phyloP scores from a whole-genome alignment of 441 rosid genomes.

The Gossypium gossypioides region DNA sequence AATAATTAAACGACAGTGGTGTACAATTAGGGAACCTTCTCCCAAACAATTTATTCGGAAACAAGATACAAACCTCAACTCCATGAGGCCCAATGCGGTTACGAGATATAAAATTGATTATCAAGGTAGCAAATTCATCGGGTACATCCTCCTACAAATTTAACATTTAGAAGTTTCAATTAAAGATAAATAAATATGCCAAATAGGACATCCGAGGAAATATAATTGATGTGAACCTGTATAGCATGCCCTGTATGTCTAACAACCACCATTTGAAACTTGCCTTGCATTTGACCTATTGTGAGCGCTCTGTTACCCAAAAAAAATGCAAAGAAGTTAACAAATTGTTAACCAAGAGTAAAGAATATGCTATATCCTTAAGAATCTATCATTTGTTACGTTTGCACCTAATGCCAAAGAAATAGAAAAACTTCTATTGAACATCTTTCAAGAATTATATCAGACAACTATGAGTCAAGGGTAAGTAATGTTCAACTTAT shows the following conservation, averaged over 20 bases:
- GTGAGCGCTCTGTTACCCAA: conserved; percentile 58
- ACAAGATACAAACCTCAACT: conserved; percentile 51
- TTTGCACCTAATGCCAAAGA: background rate
- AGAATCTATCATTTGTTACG: background rate
- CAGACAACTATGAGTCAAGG: background rate
- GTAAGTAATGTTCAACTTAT: background rate
- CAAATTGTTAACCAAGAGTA: background rate
- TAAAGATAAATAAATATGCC: background rate
- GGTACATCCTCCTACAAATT: conserved; percentile 77
- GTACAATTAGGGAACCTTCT: background rate
- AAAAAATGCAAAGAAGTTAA: conserved; percentile 6
- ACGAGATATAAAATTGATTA: conserved; percentile 61
- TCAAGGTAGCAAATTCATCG: conserved; percentile 63
- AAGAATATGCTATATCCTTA: background rate
- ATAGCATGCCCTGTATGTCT: conserved; percentile 96
- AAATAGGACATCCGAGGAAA: background rate
- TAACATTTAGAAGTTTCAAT: background rate
- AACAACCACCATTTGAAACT: conserved; percentile 92
- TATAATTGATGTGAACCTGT: conserved; percentile 42
- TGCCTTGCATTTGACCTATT: conserved; percentile 99
- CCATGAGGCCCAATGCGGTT: conserved; percentile 80
- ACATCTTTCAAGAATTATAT: background rate
- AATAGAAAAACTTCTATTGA: background rate
- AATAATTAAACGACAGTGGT: background rate
- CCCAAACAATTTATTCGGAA: background rate